phyloP scores from a whole-genome alignment of 345 rosid species.

The Luvunga scandens region DNA sequence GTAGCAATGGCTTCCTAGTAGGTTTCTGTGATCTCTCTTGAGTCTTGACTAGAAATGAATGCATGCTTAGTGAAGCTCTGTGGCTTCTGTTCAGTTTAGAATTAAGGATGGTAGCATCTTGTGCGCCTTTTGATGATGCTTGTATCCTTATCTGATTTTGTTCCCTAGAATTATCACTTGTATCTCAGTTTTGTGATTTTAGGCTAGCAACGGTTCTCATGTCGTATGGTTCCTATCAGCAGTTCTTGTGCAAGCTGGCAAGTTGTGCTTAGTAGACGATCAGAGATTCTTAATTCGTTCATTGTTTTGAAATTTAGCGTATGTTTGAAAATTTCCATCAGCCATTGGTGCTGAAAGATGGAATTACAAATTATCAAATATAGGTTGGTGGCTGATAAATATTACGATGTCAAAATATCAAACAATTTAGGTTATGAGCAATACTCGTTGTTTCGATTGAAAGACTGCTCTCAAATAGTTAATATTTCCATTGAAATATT shows the following conservation, averaged over 20 bases:
- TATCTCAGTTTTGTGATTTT: slow-evolving; percentile 1
- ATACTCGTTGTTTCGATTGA: too few relatives aligned
- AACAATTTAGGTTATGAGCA: too few relatives aligned
- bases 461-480: too few relatives aligned
- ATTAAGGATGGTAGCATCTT: background rate
- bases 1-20: background rate
- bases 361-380: background rate
- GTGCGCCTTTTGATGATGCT: background rate
- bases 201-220: background rate
- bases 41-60: background rate
- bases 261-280: background rate
- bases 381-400: background rate
- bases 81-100: background rate
- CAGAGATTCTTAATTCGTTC: background rate
- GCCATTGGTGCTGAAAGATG: background rate
- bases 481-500: too few relatives aligned
- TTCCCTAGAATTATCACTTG: background rate
- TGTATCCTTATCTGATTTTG: background rate
- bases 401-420: too few relatives aligned
- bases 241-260: background rate
- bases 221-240: background rate
- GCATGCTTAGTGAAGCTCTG: background rate
- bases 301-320: background rate
- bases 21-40: background rate
- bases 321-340: background rate